Conservation (phyloP, 257 asterid genomes). For the Jacaranda copaia region DNA sequence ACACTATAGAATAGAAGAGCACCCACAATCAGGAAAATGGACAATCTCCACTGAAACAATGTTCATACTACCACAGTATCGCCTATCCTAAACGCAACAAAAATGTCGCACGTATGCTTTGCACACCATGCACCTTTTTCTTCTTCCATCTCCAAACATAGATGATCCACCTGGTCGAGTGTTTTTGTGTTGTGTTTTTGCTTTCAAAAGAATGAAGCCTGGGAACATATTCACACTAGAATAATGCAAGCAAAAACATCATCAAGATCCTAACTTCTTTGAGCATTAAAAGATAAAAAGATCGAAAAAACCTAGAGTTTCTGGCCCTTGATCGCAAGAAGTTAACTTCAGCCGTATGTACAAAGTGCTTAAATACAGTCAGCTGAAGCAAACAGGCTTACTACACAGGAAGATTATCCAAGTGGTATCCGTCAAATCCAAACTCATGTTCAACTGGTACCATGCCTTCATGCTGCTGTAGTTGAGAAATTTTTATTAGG, state of each 20-base stretch:
- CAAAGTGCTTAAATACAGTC: constrained; percentile 42
- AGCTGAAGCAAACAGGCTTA: constrained; percentile 1
- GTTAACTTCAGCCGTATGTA: constrained; percentile 55
- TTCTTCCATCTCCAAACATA: constrained; percentile 33
- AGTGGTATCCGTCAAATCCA: constrained; percentile 65
- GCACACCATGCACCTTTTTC: constrained; percentile 51
- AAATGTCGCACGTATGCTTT: constrained; percentile 56
- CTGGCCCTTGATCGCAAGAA: constrained; percentile 29
- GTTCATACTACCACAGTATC: constrained; percentile 34
- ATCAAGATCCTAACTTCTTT: constrained; percentile 35
- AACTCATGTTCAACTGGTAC: constrained; percentile 66
- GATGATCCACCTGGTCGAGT: constrained; percentile 35
- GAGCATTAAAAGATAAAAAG: constrained; percentile 7
- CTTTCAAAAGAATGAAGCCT: constrained; percentile 34
- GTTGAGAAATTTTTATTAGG: background rate
- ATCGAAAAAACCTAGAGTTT: constrained; percentile 27
- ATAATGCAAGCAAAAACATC: constrained; percentile 23
- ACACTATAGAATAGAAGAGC: constrained; percentile 22
- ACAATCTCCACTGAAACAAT: constrained; percentile 23
- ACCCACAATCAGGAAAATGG: constrained; percentile 32
- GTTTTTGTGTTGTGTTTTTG: constrained; percentile 1
- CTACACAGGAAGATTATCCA: constrained; percentile 76
- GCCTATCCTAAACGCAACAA: constrained; percentile 54
- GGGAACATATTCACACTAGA: constrained; percentile 36
- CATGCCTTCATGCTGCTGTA: constrained; percentile 59